These are phyloP conservation scores for Fusarium sp. DNA, from an alignment of 2,329 filamentous ascomycete genomes.

Conservation along the genomic window DNA sequence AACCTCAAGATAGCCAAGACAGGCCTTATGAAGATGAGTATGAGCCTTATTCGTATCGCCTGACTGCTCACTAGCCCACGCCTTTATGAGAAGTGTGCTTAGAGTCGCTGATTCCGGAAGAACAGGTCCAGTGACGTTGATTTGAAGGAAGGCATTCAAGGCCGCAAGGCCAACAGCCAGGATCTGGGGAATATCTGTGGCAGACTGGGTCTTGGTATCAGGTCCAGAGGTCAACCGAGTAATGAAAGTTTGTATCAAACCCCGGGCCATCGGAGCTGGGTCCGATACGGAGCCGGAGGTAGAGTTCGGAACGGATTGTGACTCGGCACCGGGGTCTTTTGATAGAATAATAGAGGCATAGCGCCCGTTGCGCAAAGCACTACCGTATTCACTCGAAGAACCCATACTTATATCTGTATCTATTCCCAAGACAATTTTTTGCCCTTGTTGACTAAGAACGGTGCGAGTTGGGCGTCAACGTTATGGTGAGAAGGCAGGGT, in stretches of 20 bases:
- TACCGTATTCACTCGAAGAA: conserved; percentile 22
- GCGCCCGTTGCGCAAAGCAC: conserved; percentile 41
- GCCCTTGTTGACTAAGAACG: neutral
- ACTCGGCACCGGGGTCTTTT: conserved; percentile 15
- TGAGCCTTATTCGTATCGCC: conserved; percentile 40
- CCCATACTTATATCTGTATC: conserved; percentile 14
- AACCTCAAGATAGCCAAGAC: conserved; percentile 77
- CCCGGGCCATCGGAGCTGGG: conserved; percentile 39
- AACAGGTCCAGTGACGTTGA: conserved; percentile 88
- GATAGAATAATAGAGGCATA: conserved; percentile 45
- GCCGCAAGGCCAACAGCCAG: conserved; percentile 52
- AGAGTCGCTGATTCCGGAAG: conserved; percentile 57
- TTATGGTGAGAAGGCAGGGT: conserved; percentile 32
- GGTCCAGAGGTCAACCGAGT: conserved; percentile 24
- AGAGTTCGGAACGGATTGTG: conserved; percentile 32
- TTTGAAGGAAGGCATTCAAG: conserved; percentile 84
- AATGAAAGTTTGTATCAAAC: conserved; percentile 39
- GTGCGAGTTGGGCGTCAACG: conserved; percentile 28
- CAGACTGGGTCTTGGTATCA: conserved; percentile 2
- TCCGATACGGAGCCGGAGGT: conserved; percentile 37
- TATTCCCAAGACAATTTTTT: neutral
- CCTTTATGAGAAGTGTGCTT: conserved; percentile 56
- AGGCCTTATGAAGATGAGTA: conserved; percentile 63
- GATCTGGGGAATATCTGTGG: conserved; percentile 24
- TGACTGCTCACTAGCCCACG: conserved; percentile 49